Base-by-base conservation (phyloP, 148 eudicot genomes). In the Diospyros lotus region DNA sequence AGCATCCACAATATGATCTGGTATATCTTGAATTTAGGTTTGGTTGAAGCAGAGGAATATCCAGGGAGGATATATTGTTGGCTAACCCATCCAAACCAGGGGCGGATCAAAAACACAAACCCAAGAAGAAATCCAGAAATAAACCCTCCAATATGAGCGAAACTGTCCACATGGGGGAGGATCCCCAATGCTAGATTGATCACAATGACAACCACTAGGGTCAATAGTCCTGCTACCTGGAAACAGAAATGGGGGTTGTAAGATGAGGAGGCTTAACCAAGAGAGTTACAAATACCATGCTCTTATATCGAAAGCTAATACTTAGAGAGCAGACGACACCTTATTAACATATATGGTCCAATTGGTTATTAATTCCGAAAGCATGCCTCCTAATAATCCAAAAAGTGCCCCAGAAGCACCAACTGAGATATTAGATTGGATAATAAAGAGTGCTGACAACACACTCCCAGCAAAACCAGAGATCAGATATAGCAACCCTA, bases 371-470 rank as follows among this genome's bases (percentile, higher is more conserved):
- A 95, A 82, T 80, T 93, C 99, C 14, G 99, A 90, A 60, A 95
- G 93, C 99, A 92, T 93, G 79, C 84, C 94, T 63, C 99, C 99
- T 58, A 95, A 69, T 66, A 95, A 75, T 44, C 99, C 99, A 71
- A 95, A 90, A 71, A 95, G 87, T 9, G 99, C 97, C 76, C 99
- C 96, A 13, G 99, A 95, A 64, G 99, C 97, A 75, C 97, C 99
- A 74, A 93, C 99, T 15, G 97, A 90, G 69, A 91, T 86, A 76
- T 72, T 85, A 59, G 88, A 71, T 77, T 82, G 84, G 51, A 89
- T 86, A 28, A 28, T 28, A 77, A 93, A 95, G 62, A 95, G 97
- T 61, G 94, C 93, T 4, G 97, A 89, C 64, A 92, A 45, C 76
- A 95, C 55, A 85, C 94, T 95, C 58, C 97, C 99, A 54, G 94